Evolutionary conservation across 345 rosid species (phyloP).

Genomic region (Camelina hispida): DNA sequence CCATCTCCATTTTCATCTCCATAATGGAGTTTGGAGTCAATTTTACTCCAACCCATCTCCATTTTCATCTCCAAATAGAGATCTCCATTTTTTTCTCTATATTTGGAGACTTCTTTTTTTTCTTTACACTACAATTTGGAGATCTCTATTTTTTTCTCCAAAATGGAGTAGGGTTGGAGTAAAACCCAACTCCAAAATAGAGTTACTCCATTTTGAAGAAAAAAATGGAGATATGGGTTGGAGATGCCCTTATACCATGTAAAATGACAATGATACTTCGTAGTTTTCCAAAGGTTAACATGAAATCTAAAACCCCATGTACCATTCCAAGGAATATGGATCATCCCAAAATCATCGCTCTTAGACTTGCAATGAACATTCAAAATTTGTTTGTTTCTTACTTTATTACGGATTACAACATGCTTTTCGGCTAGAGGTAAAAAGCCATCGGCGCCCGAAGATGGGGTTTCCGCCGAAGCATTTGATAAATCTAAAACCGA

Average conservation of each 20-base stretch:
- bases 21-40: no score
- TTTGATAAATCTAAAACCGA: not conserved
- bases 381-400: not conserved
- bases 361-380: conserved; percentile 29
- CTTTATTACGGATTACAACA: not conserved
- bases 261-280: conserved; percentile 3
- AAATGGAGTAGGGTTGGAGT: no score
- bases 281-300: conserved; percentile 4
- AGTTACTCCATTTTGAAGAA: no score
- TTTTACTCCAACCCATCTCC: no score
- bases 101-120: no score
- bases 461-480: not conserved
- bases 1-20: no score
- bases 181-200: no score
- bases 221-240: no score
- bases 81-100: no score
- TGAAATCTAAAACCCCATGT: conserved; percentile 21
- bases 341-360: conserved; percentile 5
- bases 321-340: not conserved
- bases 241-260: not conserved
- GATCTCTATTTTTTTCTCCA: no score
- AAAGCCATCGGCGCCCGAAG: not conserved
- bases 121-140: no score
- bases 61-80: no score
- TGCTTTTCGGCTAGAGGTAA: conserved; percentile 25